Evolutionary conservation across 2,329 filamentous ascomycete genomes (phyloP).

Genomic region (Reticulascus tulasneorum): DNA sequence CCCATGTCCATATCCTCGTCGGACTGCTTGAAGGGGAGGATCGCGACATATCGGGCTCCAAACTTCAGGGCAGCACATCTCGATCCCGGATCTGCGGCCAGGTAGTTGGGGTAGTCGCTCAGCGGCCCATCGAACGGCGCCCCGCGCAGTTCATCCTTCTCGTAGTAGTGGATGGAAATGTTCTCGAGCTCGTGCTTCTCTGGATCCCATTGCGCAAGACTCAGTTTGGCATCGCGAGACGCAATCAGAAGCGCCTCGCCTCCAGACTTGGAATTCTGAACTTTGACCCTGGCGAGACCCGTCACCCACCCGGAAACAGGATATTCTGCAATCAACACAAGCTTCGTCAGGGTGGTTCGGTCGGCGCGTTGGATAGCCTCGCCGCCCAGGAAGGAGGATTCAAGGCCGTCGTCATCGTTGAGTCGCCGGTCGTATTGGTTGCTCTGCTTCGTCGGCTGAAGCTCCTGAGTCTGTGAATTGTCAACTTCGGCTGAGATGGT

Average conservation of each 20-base stretch:
- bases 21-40: constrained; percentile 83
- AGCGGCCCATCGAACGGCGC: constrained; percentile 78
- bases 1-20: constrained; percentile 89
- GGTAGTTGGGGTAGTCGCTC: constrained; percentile 71
- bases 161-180: constrained; percentile 95
- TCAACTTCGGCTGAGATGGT: constrained; percentile 62
- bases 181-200: constrained; percentile 75
- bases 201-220: constrained; percentile 90
- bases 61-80: constrained; percentile 95
- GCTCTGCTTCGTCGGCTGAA: constrained; percentile 36
- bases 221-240: constrained; percentile 88
- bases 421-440: constrained; percentile 48
- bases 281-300: constrained; percentile 74
- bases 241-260: constrained; percentile 81
- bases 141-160: constrained; percentile 82
- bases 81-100: constrained; percentile 86
- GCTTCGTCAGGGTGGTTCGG: constrained; percentile 65
- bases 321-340: constrained; percentile 83
- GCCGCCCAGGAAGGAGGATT: constrained; percentile 61
- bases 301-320: constrained; percentile 79
- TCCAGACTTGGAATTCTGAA: constrained; percentile 67
- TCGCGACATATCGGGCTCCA: constrained; percentile 81
- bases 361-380: constrained; percentile 62
- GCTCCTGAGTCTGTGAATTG: constrained; percentile 31
- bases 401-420: constrained; percentile 60